phyloP scores from a whole-genome alignment of 2,329 filamentous ascomycete species.

The Aspergillus neoniger region DNA sequence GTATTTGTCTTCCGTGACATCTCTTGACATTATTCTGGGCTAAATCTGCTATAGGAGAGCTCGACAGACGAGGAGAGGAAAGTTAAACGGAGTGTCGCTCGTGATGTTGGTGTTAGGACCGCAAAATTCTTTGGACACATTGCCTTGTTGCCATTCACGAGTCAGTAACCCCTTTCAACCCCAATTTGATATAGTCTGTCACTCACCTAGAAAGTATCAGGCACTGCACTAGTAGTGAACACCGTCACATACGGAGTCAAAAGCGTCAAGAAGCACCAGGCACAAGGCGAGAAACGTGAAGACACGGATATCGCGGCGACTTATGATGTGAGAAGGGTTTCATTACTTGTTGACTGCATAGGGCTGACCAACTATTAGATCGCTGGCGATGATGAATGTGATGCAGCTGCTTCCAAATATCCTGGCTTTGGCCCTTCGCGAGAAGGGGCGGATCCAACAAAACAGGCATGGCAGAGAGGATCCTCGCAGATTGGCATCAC shows the following conservation, averaged over 20 bases:
- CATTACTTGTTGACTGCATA: no score
- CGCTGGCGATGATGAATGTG: no score
- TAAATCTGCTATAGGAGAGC: neutral
- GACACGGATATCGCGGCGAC: no score
- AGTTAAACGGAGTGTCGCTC: neutral
- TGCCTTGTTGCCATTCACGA: neutral
- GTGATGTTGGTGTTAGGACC: neutral
- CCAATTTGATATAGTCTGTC: neutral
- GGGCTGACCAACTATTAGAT: no score
- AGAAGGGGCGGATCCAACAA: no score
- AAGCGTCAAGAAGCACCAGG: neutral
- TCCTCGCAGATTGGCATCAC: no score
- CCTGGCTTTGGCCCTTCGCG: no score
- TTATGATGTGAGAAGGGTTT: no score
- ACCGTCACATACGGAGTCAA: conserved; percentile 4
- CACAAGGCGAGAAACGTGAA: no score
- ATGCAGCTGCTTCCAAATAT: no score
- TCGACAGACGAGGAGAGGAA: neutral
- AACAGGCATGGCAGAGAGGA: no score
- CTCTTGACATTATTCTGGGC: no score
- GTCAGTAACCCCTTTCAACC: neutral
- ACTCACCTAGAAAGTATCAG: neutral
- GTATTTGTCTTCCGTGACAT: neutral
- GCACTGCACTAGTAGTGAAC: conserved; percentile 5
- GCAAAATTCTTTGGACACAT: neutral